A percentile compares a stretch with the other conserved stretches of the same genome.
phyloP scores from a whole-genome alignment of 2,329 filamentous ascomycete species.

The Drechmeria coniospora region DNA sequence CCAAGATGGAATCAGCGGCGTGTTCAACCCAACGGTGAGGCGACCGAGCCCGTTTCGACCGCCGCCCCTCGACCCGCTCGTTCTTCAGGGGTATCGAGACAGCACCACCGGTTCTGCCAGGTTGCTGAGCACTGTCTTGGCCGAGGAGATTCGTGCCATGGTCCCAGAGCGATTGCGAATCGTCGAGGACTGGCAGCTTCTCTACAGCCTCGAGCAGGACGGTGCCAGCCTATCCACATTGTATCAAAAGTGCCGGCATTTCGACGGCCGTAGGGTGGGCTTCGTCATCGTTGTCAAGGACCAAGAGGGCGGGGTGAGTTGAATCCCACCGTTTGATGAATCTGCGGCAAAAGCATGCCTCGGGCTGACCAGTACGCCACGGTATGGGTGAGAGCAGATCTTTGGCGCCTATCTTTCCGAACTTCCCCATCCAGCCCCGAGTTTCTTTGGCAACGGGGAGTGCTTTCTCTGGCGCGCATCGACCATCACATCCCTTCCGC shows the following conservation, averaged over 20 bases:
- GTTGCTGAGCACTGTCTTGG: slow-evolving; percentile 57
- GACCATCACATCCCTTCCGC: slow-evolving; percentile 35
- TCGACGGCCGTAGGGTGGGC: slow-evolving; percentile 55
- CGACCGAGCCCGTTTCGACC: slow-evolving; percentile 69
- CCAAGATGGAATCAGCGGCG: slow-evolving; percentile 35
- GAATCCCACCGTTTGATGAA: background rate
- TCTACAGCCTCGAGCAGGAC: slow-evolving; percentile 84
- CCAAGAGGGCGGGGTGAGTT: slow-evolving; percentile 52
- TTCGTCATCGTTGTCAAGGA: slow-evolving; percentile 85
- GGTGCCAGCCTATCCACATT: slow-evolving; percentile 76
- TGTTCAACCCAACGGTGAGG: slow-evolving; percentile 37
- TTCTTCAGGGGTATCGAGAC: slow-evolving; percentile 48
- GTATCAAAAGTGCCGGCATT: slow-evolving; percentile 62
- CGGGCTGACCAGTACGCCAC: background rate
- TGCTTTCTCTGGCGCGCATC: slow-evolving; percentile 61
- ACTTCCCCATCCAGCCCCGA: slow-evolving; percentile 60
- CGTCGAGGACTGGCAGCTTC: slow-evolving; percentile 69
- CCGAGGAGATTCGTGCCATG: slow-evolving; percentile 85
- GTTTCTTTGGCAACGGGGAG: slow-evolving; percentile 92
- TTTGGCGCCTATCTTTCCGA: slow-evolving; percentile 95
- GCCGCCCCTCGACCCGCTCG: slow-evolving; percentile 71
- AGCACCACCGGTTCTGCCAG: slow-evolving; percentile 44
- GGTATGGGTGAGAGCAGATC: slow-evolving; percentile 27
- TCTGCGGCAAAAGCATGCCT: background rate
- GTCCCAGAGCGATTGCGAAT: slow-evolving; percentile 78